Evolutionary conservation across 352 stramenopile genomes (phyloP).

Genomic region (Phytophthora fragariae): DNA sequence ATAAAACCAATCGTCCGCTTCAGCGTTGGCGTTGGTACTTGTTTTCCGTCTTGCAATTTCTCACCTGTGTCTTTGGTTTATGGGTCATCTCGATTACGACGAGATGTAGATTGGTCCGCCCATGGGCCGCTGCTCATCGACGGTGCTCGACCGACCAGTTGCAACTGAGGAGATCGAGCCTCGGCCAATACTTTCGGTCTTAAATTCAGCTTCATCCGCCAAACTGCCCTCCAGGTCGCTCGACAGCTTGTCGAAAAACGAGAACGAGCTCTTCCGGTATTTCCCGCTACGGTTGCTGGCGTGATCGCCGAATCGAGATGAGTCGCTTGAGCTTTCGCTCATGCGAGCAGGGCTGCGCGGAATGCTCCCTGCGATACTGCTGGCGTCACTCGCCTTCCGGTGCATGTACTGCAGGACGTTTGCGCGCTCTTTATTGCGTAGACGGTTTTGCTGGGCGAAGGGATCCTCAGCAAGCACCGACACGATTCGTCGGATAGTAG

Average conservation of each 20-base stretch:
- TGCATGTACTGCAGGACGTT: conserved; percentile 91
- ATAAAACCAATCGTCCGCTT: conserved; percentile 29
- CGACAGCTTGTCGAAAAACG: conserved; percentile 89
- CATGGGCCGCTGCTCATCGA: conserved; percentile 38
- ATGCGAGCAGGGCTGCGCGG: conserved; percentile 62
- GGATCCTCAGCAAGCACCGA: conserved; percentile 41
- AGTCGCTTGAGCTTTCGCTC: conserved; percentile 80
- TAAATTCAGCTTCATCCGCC: conserved; percentile 49
- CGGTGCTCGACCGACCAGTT: conserved; percentile 35
- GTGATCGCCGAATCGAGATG: conserved; percentile 58
- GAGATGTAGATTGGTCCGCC: conserved; percentile 38
- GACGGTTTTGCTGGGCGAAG: conserved; percentile 29
- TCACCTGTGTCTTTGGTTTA: conserved; percentile 16
- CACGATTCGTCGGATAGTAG: conserved; percentile 49
- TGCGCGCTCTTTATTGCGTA: conserved; percentile 71
- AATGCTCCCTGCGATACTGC: conserved; percentile 72
- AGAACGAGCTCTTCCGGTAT: conserved; percentile 85
- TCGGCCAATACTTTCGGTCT: conserved; percentile 33
- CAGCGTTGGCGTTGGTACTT: conserved; percentile 21
- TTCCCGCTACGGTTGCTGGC: conserved; percentile 59
- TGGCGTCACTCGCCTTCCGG: conserved; percentile 84
- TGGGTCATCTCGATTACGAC: conserved; percentile 28
- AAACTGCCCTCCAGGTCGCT: conserved; percentile 69
- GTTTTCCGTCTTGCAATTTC: conserved; percentile 35
- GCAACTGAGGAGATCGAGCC: conserved; percentile 36